phyloP scores from a whole-genome alignment of 805 yeast genomes.

The Saccharomycopsis babjevae region DNA sequence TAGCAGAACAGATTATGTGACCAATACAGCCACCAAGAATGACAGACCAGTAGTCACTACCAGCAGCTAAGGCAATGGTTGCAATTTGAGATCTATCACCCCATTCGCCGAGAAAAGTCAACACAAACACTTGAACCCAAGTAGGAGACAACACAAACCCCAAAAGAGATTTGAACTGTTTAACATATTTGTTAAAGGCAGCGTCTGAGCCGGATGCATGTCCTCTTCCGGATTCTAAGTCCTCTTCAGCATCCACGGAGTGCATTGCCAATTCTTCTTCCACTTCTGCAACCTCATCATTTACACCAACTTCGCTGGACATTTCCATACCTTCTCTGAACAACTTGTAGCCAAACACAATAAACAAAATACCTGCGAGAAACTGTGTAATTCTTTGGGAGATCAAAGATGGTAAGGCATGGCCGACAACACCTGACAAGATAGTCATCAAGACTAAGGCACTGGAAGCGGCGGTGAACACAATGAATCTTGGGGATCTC shows the following conservation, averaged over 20 bases:
- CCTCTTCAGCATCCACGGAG: slow-evolving; percentile 39
- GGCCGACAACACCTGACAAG: slow-evolving; percentile 84
- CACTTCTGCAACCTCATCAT: slow-evolving; percentile 93
- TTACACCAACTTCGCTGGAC: slow-evolving; percentile 78
- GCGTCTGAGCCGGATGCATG: slow-evolving; percentile 2
- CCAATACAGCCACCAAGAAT: slow-evolving; percentile 85
- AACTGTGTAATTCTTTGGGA: slow-evolving; percentile 74
- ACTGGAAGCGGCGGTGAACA: slow-evolving; percentile 79
- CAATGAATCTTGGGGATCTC: slow-evolving; percentile 76
- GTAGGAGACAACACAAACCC: slow-evolving; percentile 67
- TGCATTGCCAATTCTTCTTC: slow-evolving; percentile 79
- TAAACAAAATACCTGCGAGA: slow-evolving; percentile 69
- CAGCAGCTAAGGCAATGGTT: slow-evolving; percentile 97
- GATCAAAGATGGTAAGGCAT: slow-evolving; percentile 73
- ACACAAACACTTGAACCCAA: slow-evolving; percentile 88
- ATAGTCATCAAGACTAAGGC: slow-evolving; percentile 88
- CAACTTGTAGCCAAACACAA: slow-evolving; percentile 72
- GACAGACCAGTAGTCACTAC: slow-evolving; percentile 82
- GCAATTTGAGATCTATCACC: slow-evolving; percentile 98
- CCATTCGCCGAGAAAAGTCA: slow-evolving; percentile 98
- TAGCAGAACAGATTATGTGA: slow-evolving; percentile 75
- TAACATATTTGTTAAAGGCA: slow-evolving; percentile 19
- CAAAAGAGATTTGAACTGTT: slow-evolving; percentile 44
- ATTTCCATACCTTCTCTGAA: slow-evolving; percentile 73
- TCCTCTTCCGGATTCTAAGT: slow-evolving; percentile 43